A percentile compares a stretch with the other conserved stretches of the same genome.
Conservation (phyloP, 305 asterid genomes). For the Ilex paraguariensis region DNA sequence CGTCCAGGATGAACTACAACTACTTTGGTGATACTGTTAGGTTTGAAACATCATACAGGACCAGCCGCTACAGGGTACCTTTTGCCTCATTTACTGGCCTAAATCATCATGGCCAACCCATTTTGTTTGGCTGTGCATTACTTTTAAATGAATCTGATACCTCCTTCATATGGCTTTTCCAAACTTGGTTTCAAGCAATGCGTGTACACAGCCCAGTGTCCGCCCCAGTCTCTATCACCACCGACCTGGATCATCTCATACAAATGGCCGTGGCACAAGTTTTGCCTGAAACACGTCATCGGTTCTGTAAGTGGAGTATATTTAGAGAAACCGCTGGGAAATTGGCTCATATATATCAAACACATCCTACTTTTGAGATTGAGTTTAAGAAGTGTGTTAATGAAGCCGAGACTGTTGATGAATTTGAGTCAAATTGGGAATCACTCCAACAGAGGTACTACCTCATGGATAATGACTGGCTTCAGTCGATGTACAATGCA, state of each 20-base stretch:
- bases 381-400: conserved; percentile 28
- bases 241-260: conserved; percentile 14
- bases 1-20: conserved; percentile 22
- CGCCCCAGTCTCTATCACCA: conserved; percentile 29
- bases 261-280: conserved; percentile 26
- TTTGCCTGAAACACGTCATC: conserved; percentile 27
- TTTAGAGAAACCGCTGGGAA: conserved; percentile 26
- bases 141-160: conserved; percentile 24
- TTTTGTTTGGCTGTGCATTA: conserved; percentile 36
- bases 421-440: conserved; percentile 34
- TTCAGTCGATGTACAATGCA: conserved; percentile 25
- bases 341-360: conserved; percentile 19
- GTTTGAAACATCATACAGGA: conserved; percentile 22
- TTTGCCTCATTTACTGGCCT: conserved; percentile 34
- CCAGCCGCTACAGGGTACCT: conserved; percentile 17
- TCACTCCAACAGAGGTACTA: conserved; percentile 21
- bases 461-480: conserved; percentile 31
- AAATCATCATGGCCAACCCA: conserved; percentile 39
- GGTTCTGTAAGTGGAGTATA: conserved; percentile 27
- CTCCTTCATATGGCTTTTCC: conserved; percentile 30
- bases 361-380: conserved; percentile 24
- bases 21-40: conserved; percentile 36
- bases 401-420: conserved; percentile 28
- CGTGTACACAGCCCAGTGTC: conserved; percentile 25
- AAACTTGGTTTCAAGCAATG: conserved; percentile 36